Conservation (phyloP, 2,329 filamentous ascomycete species). For the Peltaster fructicola region DNA sequence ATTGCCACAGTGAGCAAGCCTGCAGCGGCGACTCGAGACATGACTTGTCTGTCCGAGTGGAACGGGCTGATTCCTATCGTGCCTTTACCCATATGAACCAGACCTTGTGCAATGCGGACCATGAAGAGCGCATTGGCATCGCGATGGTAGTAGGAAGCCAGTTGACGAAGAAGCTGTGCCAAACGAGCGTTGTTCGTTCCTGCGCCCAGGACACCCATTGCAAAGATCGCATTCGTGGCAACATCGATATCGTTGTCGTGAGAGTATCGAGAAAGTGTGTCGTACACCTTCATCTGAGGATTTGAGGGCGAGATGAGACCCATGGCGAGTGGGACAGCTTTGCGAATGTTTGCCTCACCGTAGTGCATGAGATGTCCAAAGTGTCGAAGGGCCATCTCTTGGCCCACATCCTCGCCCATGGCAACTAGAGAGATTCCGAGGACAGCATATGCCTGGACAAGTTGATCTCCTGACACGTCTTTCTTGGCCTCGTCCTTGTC, state of each 20-base stretch:
- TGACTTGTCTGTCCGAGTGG: slow-evolving; percentile 92
- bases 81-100: slow-evolving; percentile 98
- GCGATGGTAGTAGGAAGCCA: slow-evolving; percentile 95
- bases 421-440: slow-evolving; percentile 84
- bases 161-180: slow-evolving; percentile 80
- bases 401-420: slow-evolving; percentile 96
- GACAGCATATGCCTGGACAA: slow-evolving; percentile 90
- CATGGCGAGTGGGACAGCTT: slow-evolving; percentile 90
- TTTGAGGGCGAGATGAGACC: slow-evolving; percentile 93
- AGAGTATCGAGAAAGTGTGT: slow-evolving; percentile 89
- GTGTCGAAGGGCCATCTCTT: slow-evolving; percentile 95
- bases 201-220: slow-evolving; percentile 91
- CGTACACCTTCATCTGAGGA: slow-evolving; percentile 99
- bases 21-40: slow-evolving; percentile 78
- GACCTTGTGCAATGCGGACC: slow-evolving; percentile 94
- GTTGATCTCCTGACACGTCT: slow-evolving; percentile 51
- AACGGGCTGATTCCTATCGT: slow-evolving; percentile 94
- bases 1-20: slow-evolving; percentile 81
- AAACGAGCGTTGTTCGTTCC: slow-evolving; percentile 96
- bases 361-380: slow-evolving; percentile 99
- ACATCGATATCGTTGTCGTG: slow-evolving; percentile 99
- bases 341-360: slow-evolving; percentile 89
- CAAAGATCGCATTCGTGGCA: slow-evolving; percentile 95
- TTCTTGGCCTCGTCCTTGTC: slow-evolving; percentile 48
- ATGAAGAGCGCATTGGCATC: slow-evolving; percentile 96